phyloP scores from a whole-genome alignment of 768 basidiomycete species.

The Ramaria rubella region DNA sequence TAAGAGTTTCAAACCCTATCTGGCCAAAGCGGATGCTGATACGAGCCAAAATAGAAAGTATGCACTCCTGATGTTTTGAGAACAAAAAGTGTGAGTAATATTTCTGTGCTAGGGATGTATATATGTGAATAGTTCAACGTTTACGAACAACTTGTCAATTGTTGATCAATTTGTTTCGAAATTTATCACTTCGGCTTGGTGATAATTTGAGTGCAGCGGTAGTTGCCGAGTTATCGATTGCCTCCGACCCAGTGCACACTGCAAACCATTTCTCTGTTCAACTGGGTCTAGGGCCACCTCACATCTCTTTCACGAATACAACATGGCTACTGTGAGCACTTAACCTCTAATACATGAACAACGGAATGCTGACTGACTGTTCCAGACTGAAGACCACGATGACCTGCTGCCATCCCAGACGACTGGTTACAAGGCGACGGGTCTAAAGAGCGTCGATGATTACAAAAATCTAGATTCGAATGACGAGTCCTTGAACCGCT shows the following conservation, averaged over 20 bases:
- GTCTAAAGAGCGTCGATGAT: constrained; percentile 65
- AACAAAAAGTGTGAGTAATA: no score
- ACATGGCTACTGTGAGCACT: constrained; percentile 3
- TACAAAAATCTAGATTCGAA: constrained; percentile 80
- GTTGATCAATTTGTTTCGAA: not conserved
- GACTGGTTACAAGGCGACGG: constrained; percentile 68
- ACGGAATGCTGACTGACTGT: no score
- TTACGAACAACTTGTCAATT: no score
- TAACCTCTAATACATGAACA: not conserved
- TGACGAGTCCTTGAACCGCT: constrained; percentile 89
- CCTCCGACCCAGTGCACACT: not conserved
- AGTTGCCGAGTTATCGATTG: not conserved
- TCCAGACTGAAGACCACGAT: constrained; percentile 56
- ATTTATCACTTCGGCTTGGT: not conserved
- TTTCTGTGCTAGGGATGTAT: no score
- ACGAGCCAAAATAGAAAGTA: not conserved
- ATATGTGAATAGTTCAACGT: no score
- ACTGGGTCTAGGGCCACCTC: not conserved
- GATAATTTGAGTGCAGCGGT: not conserved
- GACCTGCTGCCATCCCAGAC: constrained; percentile 64
- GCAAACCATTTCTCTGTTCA: not conserved
- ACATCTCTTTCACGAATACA: not conserved
- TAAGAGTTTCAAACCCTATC: constrained; percentile 20
- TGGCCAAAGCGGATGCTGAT: constrained; percentile 4
- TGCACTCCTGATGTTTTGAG: not conserved